phyloP scores from a whole-genome alignment of 2,329 filamentous ascomycete genomes.

The Botrytis squamosa region DNA sequence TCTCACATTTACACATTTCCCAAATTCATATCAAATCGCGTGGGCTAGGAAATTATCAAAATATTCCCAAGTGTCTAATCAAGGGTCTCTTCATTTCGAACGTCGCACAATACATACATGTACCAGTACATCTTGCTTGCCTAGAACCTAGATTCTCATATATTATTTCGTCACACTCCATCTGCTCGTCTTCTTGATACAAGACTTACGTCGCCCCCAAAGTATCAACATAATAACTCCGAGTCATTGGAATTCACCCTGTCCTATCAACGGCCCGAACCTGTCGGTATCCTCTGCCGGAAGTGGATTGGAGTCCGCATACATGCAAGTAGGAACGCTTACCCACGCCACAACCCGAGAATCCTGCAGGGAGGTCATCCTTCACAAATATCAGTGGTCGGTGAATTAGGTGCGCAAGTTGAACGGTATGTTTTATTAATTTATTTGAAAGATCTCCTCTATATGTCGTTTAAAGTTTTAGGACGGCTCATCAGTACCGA shows the following conservation, averaged over 20 bases:
- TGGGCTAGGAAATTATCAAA: background rate
- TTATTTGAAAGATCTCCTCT: slow-evolving; percentile 31
- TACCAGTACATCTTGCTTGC: background rate
- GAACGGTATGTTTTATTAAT: slow-evolving; percentile 37
- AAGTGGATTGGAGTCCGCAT: slow-evolving; percentile 28
- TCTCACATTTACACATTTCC: background rate
- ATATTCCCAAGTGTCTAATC: background rate
- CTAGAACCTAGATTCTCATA: background rate
- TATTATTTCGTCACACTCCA: background rate
- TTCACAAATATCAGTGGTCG: slow-evolving; percentile 23
- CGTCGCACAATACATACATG: background rate
- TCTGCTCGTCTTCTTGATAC: slow-evolving; percentile 5
- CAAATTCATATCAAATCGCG: background rate
- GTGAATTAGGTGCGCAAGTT: slow-evolving; percentile 20
- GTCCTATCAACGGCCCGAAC: slow-evolving; percentile 36
- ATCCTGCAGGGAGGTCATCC: slow-evolving; percentile 25
- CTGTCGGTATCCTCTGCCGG: slow-evolving; percentile 31
- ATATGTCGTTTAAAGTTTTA: slow-evolving; percentile 20
- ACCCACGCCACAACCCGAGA: slow-evolving; percentile 32
- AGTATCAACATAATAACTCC: slow-evolving; percentile 20
- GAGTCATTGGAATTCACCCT: slow-evolving; percentile 25
- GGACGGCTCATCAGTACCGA: slow-evolving; percentile 35
- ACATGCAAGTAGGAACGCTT: slow-evolving; percentile 36
- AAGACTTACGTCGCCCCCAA: slow-evolving; percentile 6
- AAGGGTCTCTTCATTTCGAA: background rate